Base-by-base conservation (phyloP, 345 rosid species). In the Kernera saxatilis region DNA sequence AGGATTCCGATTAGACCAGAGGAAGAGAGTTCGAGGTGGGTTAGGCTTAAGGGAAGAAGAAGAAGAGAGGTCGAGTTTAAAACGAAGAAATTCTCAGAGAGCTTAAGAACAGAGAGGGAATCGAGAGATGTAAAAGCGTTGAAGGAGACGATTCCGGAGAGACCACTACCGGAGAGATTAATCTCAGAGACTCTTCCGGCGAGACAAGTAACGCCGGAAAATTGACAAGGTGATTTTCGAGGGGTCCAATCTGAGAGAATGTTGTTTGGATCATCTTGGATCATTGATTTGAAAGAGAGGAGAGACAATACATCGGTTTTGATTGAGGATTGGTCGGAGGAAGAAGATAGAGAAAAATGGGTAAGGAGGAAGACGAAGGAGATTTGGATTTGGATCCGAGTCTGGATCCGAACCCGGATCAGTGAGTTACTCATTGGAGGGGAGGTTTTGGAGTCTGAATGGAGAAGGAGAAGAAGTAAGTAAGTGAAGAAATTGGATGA, bases 141-240 rank as follows among this genome's bases (percentile, higher is more conserved):
- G 53, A 93, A 83, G 22, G 84, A 84, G 63, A 91, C 49, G 4
- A 55, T 40, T n/a, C 92, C 97, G 33, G 52, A 64, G 65, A 93
- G 91, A 45, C 71, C 74, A 56, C 76, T 64, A 14, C 82, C 84
- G 36, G 73, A 80, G 60, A 93, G 98, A 69, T 93, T 86, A 35
- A 93, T 83, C 73, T 82, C 87, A 15, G 84, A 79, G 63, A 81
- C 86, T 77, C 98, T 83, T 54, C 90, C 86, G 18, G 85, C 64
- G 21, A 71, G 57, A 82, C 98, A 93, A 37, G 90, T 81, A 55
- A 91, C 82, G 43, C 98, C 98, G 69, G 82, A 81, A 83, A 88
- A 93, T 66, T 55, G 56, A 75, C 98, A 91, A 21, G 92, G 91
- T 23, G 72, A 80, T 51, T 72, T 82, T 12, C 71, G 53, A 9